Evolutionary conservation across 2,329 filamentous ascomycete genomes (phyloP).

Genomic region (Fusarium tjaetaba): DNA sequence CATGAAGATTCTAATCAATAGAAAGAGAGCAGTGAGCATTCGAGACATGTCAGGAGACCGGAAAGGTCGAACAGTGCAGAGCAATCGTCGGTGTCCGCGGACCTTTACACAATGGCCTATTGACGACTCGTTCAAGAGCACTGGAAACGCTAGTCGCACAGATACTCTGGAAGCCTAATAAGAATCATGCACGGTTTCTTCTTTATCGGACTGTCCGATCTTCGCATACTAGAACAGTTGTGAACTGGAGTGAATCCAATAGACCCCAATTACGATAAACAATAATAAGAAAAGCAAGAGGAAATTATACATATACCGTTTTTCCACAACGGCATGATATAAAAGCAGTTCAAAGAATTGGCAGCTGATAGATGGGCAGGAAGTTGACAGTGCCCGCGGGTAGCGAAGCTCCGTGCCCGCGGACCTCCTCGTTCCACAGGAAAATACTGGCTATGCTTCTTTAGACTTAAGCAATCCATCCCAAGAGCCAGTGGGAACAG

Average conservation of each 20-base stretch:
- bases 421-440: neutral
- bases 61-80: neutral
- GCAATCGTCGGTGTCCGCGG: neutral
- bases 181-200: no score
- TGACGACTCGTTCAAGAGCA: neutral
- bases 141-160: neutral
- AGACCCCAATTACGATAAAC: no score
- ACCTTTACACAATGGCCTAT: neutral
- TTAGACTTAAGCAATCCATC: neutral
- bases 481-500: accelerated
- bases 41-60: neutral
- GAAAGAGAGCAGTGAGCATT: accelerated
- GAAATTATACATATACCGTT: no score
- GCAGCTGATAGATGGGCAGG: neutral
- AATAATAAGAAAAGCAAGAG: no score
- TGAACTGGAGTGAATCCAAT: neutral
- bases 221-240: no score
- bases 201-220: no score
- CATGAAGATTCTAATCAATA: accelerated
- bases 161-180: neutral
- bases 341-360: no score
- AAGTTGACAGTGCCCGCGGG: neutral
- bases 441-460: neutral
- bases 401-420: neutral
- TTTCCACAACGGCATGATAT: no score